Base-by-base conservation (phyloP, 2,329 filamentous ascomycete species). In the Colletotrichum kahawae region DNA sequence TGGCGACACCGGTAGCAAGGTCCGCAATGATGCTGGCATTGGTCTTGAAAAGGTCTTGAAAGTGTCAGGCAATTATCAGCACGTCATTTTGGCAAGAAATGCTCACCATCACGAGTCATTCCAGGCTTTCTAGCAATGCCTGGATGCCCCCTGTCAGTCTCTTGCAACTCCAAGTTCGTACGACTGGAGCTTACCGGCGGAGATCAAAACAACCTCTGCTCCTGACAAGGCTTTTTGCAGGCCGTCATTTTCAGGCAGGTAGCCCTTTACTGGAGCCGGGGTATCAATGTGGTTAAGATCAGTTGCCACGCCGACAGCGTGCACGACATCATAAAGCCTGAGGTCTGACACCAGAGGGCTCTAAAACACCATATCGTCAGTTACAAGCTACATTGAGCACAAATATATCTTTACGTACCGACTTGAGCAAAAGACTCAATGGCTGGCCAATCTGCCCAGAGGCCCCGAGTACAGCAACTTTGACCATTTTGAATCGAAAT, bases 231-330 rank as follows among this genome's bases (percentile, higher is more conserved):
- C 90, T 78, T 91, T 90, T 77, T 87, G 87, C 75, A 95, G 90
- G 79, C 92, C 92, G 70, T 89, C 88, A 70, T 90, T 88, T 76
- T 88, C 90, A 77, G 92, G 89, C 78, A 92, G 89, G 83, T 94
- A 94, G 80, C 93, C 93, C 77, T 88, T 92, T 82, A 95, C 93
- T 80, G 86, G 91, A 89, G 91, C 93, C 88, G 93, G 93, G 84
- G 93, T 95, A 89, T 95, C 95, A 88, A 95, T 93, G 87, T 95
- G 93, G 83, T 90, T 90, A 84, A 95, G 89, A 86, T 95, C 93
- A 82, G 93, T 93, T 78, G 93, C 93, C 84, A 95, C 93, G 91
- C 93, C 93, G 16, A 76, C 54, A 6, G 67, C 54, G 59, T 77
- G 71, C 7, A 76, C 71, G 13, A 77, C 38, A 63, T 77, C 77